Conservation (phyloP, 345 rosid species). For the Eucalyptus erythrocorys region DNA sequence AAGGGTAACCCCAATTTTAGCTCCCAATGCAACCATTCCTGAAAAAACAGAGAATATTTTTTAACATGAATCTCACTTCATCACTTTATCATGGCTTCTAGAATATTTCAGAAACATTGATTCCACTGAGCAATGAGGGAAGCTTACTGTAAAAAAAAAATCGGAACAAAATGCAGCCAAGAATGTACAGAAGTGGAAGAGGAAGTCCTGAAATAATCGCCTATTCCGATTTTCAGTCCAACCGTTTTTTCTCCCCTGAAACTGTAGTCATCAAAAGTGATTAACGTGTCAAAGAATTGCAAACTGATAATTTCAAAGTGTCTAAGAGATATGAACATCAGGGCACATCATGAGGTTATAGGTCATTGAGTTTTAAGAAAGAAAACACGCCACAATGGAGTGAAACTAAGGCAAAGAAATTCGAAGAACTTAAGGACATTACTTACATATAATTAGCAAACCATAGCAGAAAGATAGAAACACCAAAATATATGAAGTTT, state of each 20-base stretch:
- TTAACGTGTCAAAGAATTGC: not conserved
- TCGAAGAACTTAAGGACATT: not conserved
- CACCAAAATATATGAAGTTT: no score
- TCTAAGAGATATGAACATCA: not conserved
- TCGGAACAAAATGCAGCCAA: not conserved
- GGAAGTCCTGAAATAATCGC: not conserved
- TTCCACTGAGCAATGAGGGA: slow-evolving; percentile 30
- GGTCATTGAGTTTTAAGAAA: not conserved
- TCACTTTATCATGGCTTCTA: not conserved
- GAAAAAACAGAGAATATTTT: not conserved
- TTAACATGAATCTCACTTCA: no score
- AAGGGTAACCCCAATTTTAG: no score
- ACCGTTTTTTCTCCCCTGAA: not conserved
- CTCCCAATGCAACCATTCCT: no score
- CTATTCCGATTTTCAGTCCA: not conserved
- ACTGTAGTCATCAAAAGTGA: not conserved
- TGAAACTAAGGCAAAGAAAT: not conserved
- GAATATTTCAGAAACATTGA: not conserved
- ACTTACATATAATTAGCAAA: no score
- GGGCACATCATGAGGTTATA: not conserved
- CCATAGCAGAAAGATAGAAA: no score
- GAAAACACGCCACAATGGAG: not conserved
- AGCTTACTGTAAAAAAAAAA: not conserved
- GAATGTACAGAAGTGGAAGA: not conserved
- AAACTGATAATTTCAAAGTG: not conserved